These are phyloP conservation scores for Xerophyta viscosa DNA, from an alignment of 106 monocot species.

Conservation along the genomic window DNA sequence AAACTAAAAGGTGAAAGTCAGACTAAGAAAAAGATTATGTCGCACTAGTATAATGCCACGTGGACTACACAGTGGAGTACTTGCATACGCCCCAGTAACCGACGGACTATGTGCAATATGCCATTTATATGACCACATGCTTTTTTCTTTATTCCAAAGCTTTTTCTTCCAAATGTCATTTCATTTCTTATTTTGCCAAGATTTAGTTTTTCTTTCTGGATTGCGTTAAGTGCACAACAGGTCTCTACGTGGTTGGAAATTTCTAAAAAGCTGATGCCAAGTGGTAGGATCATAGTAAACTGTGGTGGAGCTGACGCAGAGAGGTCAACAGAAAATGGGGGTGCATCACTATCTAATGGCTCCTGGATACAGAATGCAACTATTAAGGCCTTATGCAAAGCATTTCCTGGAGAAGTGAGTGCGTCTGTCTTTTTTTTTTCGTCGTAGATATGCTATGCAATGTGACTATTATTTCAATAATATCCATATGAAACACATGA, in stretches of 20 bases:
- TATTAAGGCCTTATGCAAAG: constrained; percentile 44
- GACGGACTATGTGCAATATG: too few species aligned
- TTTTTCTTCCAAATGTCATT: background rate
- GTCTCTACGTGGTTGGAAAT: constrained; percentile 66
- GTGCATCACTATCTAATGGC: constrained; percentile 5
- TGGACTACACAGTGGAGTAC: too few species aligned
- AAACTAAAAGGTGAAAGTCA: too few species aligned
- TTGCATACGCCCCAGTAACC: too few species aligned
- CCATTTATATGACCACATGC: too few species aligned
- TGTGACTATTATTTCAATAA: too few species aligned
- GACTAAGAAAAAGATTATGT: too few species aligned
- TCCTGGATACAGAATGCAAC: constrained; percentile 67
- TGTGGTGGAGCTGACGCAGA: constrained; percentile 67
- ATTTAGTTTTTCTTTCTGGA: too few species aligned
- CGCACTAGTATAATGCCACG: too few species aligned
- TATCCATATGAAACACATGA: too few species aligned
- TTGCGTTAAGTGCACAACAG: constrained; percentile 23
- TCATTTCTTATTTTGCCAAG: too few species aligned
- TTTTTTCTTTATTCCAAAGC: background rate
- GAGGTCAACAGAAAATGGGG: constrained; percentile 15
- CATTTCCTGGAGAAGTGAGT: constrained; percentile 57
- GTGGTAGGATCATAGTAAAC: constrained; percentile 86
- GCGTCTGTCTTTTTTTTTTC: background rate
- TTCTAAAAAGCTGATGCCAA: constrained; percentile 66
- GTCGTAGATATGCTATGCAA: background rate